Conservation (phyloP, 140 eudicot genomes). For the Stevia rebaudiana region DNA sequence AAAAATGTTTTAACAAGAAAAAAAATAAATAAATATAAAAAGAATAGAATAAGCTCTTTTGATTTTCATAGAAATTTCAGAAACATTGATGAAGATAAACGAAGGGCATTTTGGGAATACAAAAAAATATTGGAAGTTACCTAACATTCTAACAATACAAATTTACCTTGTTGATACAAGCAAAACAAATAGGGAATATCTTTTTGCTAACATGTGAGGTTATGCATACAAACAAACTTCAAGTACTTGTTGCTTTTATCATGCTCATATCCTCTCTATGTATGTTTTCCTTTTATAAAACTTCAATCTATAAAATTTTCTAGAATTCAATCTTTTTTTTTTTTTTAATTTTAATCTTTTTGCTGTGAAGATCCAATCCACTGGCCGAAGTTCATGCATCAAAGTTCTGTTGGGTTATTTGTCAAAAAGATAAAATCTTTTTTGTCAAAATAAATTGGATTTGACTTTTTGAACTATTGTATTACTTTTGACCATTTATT, state of each 20-base stretch:
- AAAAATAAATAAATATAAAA: background rate
- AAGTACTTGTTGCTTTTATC: constrained; percentile 32
- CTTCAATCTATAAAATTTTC: constrained; percentile 1
- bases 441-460: background rate
- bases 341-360: background rate
- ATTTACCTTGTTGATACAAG: constrained; percentile 34
- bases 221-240: constrained; percentile 34
- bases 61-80: constrained; percentile 4
- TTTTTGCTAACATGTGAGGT: constrained; percentile 28
- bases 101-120: constrained; percentile 23
- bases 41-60: no score
- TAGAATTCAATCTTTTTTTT: background rate
- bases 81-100: background rate
- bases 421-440: background rate
- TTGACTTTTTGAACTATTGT: background rate
- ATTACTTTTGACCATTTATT: background rate
- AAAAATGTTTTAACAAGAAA: background rate
- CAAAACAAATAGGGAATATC: constrained; percentile 32
- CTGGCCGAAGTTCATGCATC: no score
- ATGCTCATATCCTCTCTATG: constrained; percentile 27
- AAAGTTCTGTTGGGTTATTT: background rate
- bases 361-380: no score
- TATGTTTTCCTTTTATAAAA: constrained; percentile 12
- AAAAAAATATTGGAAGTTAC: constrained; percentile 22
- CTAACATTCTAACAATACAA: background rate